Percentiles rank a stretch among this genome's conserved stretches.
These are phyloP conservation scores for Tephrocybe sp. DNA, from an alignment of 768 basidiomycete species.

Conservation along the genomic window DNA sequence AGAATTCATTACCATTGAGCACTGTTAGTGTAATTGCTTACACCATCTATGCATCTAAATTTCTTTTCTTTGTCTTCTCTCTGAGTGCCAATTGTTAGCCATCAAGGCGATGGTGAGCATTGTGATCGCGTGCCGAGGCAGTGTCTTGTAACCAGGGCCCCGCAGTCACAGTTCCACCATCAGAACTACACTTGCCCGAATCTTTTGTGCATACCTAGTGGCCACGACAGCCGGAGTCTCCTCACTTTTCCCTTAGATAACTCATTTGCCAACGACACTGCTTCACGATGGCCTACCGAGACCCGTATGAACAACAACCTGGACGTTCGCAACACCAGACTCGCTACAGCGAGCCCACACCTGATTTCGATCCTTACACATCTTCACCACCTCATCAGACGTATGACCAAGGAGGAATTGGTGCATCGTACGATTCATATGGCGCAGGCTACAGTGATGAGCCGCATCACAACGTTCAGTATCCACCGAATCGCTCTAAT, in stretches of 20 bases:
- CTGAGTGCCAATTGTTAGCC: too few relatives aligned
- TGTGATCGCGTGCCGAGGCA: neutral
- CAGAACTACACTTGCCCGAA: neutral
- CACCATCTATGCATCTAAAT: too few relatives aligned
- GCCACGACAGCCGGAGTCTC: too few relatives aligned
- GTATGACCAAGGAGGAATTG: slow-evolving; percentile 49
- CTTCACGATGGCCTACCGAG: slow-evolving; percentile 50
- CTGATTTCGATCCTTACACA: slow-evolving; percentile 47
- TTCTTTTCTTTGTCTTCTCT: too few relatives aligned
- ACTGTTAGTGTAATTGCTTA: neutral
- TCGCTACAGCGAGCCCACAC: slow-evolving; percentile 32
- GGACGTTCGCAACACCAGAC: slow-evolving; percentile 23
- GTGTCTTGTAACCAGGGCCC: slow-evolving; percentile 6
- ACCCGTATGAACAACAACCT: slow-evolving; percentile 46
- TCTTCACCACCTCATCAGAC: slow-evolving; percentile 43
- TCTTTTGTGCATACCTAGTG: too few relatives aligned
- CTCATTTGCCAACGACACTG: neutral
- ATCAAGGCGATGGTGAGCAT: too few relatives aligned
- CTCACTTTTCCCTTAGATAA: neutral
- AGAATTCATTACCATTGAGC: neutral
- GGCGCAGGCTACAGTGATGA: slow-evolving; percentile 40
- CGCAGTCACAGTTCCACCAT: slow-evolving; percentile 2
- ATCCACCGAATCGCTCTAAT: slow-evolving; percentile 24
- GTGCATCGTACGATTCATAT: slow-evolving; percentile 29
- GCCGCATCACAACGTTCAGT: slow-evolving; percentile 23